These are phyloP conservation scores for Raddia distichophylla DNA, from an alignment of 176 grass and related monocot species.

Conservation along the genomic window DNA sequence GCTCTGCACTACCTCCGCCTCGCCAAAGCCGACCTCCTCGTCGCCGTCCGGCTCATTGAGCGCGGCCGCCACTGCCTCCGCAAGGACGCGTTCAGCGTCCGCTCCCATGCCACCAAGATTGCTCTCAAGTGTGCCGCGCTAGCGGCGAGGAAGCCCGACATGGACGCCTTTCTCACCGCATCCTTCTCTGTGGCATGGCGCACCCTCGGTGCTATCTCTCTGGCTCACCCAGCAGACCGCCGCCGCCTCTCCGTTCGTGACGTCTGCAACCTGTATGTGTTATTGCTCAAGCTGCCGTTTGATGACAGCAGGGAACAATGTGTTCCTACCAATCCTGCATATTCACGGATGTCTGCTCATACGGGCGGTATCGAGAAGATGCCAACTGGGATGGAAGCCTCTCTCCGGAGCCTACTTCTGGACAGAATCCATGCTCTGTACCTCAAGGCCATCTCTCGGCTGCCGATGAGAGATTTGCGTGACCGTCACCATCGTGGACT, in stretches of 20 bases:
- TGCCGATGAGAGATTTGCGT: neutral
- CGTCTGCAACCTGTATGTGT: neutral
- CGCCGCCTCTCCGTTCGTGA: neutral
- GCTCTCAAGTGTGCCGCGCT: neutral
- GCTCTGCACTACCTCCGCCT: neutral
- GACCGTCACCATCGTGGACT: neutral
- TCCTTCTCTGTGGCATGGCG: neutral
- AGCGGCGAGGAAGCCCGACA: neutral
- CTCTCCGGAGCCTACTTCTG: neutral
- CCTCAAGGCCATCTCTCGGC: slow-evolving; percentile 10
- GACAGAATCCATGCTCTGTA: slow-evolving; percentile 6
- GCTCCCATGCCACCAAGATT: neutral
- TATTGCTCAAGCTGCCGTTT: neutral
- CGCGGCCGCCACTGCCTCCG: neutral
- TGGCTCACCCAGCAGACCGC: too few species aligned
- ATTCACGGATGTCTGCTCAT: too few species aligned
- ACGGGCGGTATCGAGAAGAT: neutral
- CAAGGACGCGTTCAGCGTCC: neutral
- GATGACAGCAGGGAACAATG: too few species aligned
- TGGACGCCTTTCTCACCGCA: neutral
- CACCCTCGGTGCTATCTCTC: neutral
- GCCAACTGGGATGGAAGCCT: neutral
- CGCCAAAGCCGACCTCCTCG: neutral
- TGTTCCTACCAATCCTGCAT: too few species aligned
- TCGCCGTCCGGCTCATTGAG: neutral